These are phyloP conservation scores for Candida awuae DNA, from an alignment of 805 yeast species.

Conservation along the genomic window DNA sequence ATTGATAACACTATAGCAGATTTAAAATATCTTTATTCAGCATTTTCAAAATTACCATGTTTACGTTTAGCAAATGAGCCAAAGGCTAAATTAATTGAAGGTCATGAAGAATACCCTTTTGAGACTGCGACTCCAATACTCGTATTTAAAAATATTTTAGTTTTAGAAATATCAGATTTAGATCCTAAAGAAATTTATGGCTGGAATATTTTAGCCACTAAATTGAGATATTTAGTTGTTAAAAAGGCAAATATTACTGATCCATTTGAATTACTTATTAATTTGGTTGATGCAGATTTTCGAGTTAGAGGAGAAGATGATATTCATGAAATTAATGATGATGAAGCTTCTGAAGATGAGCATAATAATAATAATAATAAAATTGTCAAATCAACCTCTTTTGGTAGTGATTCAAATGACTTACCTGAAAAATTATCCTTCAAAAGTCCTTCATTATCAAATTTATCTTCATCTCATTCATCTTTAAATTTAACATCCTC, in stretches of 20 bases:
- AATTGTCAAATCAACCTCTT: conserved; percentile 1
- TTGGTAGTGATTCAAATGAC: background rate
- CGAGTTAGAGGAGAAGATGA: conserved; percentile 23
- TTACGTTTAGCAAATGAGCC: conserved; percentile 52
- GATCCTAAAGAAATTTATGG: conserved; percentile 62
- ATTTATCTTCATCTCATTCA: conserved; percentile 13
- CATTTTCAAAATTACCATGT: conserved; percentile 61
- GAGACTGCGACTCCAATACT: conserved; percentile 61
- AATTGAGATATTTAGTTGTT: conserved; percentile 45
- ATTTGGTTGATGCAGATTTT: conserved; percentile 46
- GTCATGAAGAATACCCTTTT: conserved; percentile 64
- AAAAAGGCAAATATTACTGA: conserved; percentile 43
- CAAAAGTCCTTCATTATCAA: conserved; percentile 15
- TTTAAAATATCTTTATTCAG: conserved; percentile 48
- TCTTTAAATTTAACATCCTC: conserved; percentile 11
- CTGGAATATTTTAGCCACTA: conserved; percentile 51
- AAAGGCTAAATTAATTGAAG: conserved; percentile 47
- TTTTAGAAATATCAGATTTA: conserved; percentile 49
- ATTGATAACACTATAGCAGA: conserved; percentile 36
- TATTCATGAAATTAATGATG: conserved; percentile 4
- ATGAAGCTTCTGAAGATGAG: background rate
- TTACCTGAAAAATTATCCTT: conserved; percentile 16
- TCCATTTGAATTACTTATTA: conserved; percentile 44
- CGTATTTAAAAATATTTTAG: conserved; percentile 54
- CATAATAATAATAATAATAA: conserved; percentile 2